These are phyloP conservation scores for Botrytis paeoniae DNA, from an alignment of 2,329 filamentous ascomycete species.

Conservation along the genomic window DNA sequence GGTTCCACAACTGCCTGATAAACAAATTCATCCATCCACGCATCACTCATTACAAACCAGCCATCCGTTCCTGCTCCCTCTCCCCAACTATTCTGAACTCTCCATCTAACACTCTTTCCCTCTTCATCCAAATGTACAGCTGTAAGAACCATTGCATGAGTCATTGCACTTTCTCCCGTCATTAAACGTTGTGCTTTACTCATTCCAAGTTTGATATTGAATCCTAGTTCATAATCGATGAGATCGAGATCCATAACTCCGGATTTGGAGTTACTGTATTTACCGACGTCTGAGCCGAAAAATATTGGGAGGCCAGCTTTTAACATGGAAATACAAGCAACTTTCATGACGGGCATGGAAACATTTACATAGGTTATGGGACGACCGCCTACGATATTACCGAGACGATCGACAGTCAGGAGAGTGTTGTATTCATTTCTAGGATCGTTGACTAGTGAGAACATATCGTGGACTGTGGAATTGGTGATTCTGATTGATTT, in stretches of 20 bases:
- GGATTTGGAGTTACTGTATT: conserved; percentile 64
- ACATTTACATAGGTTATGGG: conserved; percentile 82
- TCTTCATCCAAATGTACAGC: conserved; percentile 73
- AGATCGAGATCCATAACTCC: conserved; percentile 81
- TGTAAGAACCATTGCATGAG: conserved; percentile 88
- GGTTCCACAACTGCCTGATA: conserved; percentile 86
- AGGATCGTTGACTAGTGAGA: conserved; percentile 84
- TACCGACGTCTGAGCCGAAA: conserved; percentile 85
- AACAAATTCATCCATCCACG: conserved; percentile 75
- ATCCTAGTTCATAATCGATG: conserved; percentile 78
- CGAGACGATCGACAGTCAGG: conserved; percentile 73
- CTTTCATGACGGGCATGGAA: conserved; percentile 68
- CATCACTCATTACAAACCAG: conserved; percentile 87
- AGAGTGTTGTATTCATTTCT: conserved; percentile 70
- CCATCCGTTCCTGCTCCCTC: conserved; percentile 67
- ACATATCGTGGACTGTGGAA: conserved; percentile 63
- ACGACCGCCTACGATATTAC: conserved; percentile 76
- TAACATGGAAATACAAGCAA: conserved; percentile 73
- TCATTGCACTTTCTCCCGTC: conserved; percentile 79
- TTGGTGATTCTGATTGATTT: conserved; percentile 55
- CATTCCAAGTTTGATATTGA: conserved; percentile 71
- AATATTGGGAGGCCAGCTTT: conserved; percentile 77
- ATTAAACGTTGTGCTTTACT: conserved; percentile 71
- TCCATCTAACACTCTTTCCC: conserved; percentile 70
- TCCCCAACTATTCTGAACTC: conserved; percentile 87